Evolutionary conservation across 2,329 filamentous ascomycete species (phyloP), one percentile per base, ranked within the genome.

Genomic region (Penicillium concentricum): DNA sequence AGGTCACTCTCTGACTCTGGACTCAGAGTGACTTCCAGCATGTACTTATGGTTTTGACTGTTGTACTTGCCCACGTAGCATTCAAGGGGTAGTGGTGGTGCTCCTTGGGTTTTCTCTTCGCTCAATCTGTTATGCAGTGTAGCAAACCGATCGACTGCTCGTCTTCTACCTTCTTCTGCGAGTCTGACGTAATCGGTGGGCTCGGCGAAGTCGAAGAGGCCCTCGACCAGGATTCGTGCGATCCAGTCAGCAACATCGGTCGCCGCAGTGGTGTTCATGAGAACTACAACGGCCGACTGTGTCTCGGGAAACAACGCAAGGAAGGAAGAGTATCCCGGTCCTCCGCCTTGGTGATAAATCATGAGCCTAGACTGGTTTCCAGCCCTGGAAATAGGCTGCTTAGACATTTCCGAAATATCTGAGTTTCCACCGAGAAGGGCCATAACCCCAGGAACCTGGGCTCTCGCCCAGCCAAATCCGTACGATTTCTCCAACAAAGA

Each of bases 301-400:
- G 53, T 51, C 24, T 55, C 53, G 6, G 53, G 53, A 12, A 55
- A 55, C 6, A 55, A n/a, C n/a, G 38, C 46, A n/a, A 51, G 22
- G 39, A 55, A 55, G 2, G 53, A 55, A 16, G 28, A 51, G 16
- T 51, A 51, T 4, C 53, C 46, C 9, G 41, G 37, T 3, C 32
- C 41, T 43, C 26, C 46, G 5, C 53, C 53, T 55, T 55, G 53
- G 8, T 55, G 53, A 24, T 55, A 55, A 4, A 55, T 45, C 38
- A 55, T 51, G 6, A 44, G 46, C 16, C 39, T 30, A 35, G 38
- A 37, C 32, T 43, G 15, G 10, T 35, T 24, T 15, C 53, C 45
- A 26, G 8, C 22, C 7, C 53, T 46, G 8, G 51, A 26, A 1
- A 51, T 6, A 22, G 53, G 53, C 12, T 35, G 46, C 20, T 54